Base-by-base conservation (phyloP, 2,329 filamentous ascomycete species). In the Tolypocladium ovalisporum region DNA sequence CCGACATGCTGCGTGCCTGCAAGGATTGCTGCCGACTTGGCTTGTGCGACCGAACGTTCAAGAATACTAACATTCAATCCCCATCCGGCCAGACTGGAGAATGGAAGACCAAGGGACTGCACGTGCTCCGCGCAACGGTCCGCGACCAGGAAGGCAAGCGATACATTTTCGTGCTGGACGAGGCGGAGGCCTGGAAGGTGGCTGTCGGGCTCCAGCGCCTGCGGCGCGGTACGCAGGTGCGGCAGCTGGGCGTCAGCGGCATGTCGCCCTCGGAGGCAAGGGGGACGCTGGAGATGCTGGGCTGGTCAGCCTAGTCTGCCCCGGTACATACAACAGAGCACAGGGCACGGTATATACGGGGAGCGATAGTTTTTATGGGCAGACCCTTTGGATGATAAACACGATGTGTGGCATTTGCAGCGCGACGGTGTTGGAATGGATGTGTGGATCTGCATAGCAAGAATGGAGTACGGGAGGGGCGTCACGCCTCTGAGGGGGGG, bases 161-260 rank as follows among this genome's bases (percentile, higher is more conserved):
- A 39, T 87, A 82, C 65, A 69, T 88, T 39, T 87, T 88, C 65
- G 77, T 88, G 12, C 71, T 88, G 37, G 75, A 77, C 44, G 83
- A 87, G 66, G 78, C 83, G 60, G 85, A 88, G 68, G 79, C 79
- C 34, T 88, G 85, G 85, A 88, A 88, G 76, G 74, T 88, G 29
- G 77, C 82, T 1, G 73, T 81, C 39, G 84, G 82, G 2, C 67
- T 88, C 63, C 81, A 85, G 67, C 76, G 80, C 51, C 70, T 88
- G 63, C 74, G 83, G 55, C 78, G 78, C 56, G 84, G 85, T 6
- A 80, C 79, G 3, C 83, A 85, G 67, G 81, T 80, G 36, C 75
- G 82, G 56, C 78, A 81, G 58, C 72, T 87, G 52, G 82, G 81
- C 6, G 78, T 87, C 36, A 77, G 79, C 57, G 76, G 78, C 51